Evolutionary conservation across 202 grass and related monocot species (phyloP).

Genomic region (Panicum virgatum): DNA sequence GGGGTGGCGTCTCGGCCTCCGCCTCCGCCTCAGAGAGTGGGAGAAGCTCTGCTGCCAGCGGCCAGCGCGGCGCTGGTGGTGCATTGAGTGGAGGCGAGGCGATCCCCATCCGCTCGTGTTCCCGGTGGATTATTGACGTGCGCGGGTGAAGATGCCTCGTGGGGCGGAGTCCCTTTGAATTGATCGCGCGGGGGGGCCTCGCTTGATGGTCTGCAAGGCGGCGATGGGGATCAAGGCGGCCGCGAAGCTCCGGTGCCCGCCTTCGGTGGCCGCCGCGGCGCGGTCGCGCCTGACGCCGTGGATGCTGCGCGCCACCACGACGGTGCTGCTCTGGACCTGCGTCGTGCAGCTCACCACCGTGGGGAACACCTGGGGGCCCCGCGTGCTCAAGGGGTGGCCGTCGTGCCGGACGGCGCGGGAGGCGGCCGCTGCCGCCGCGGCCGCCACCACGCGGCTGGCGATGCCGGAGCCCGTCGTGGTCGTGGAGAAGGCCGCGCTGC

Average conservation of each 20-base stretch:
- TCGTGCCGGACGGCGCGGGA: constrained; percentile 60
- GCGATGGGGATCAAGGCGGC: constrained; percentile 43
- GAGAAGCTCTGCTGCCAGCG: not conserved
- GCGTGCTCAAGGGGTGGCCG: constrained; percentile 65
- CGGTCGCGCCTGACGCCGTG: constrained; percentile 62
- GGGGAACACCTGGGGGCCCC: constrained; percentile 65
- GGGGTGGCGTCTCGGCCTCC: not conserved
- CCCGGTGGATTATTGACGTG: constrained; percentile 18
- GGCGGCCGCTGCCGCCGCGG: constrained; percentile 6
- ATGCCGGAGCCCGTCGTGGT: constrained; percentile 39
- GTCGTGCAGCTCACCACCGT: constrained; percentile 65
- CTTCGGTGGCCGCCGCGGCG: constrained; percentile 44
- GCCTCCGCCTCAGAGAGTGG: not conserved
- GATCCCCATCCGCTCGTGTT: constrained; percentile 30
- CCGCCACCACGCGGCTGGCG: constrained; percentile 12
- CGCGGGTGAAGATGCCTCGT: constrained; percentile 1
- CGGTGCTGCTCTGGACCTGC: constrained; percentile 70
- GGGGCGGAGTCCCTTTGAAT: not conserved
- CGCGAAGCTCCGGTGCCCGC: constrained; percentile 43
- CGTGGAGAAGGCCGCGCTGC: constrained; percentile 48
- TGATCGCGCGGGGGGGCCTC: constrained; percentile 17
- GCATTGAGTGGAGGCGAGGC: constrained; percentile 36
- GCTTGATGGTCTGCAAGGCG: constrained; percentile 37
- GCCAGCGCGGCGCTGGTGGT: not conserved
- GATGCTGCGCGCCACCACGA: constrained; percentile 59